These are phyloP conservation scores for Paxillus ammoniavirescens DNA, from an alignment of 768 basidiomycete species.

Conservation along the genomic window DNA sequence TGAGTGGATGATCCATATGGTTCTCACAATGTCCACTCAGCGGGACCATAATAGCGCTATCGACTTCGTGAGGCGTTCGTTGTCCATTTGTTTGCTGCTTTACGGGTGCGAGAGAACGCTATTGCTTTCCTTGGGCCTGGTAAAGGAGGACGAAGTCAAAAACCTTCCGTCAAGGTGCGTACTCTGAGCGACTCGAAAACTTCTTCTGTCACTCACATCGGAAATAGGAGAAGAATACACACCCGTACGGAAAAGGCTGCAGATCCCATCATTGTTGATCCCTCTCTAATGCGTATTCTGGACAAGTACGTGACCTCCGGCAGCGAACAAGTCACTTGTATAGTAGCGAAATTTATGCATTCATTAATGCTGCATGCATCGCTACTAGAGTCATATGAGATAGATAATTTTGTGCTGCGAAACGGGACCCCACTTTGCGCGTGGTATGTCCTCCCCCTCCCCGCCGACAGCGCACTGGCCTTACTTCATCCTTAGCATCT, in stretches of 20 bases:
- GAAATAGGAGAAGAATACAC: conserved; percentile 47
- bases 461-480: not conserved
- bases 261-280: conserved; percentile 63
- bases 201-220: not conserved
- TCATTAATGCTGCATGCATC: conserved; percentile 59
- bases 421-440: conserved; percentile 56
- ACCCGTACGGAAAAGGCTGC: conserved; percentile 39
- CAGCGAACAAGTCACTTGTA: conserved; percentile 47
- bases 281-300: conserved; percentile 54
- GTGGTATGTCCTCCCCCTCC: conserved; percentile 42
- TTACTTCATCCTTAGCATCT: conserved; percentile 43
- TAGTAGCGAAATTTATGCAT: conserved; percentile 62
- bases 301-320: conserved; percentile 48
- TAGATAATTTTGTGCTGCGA: conserved; percentile 70
- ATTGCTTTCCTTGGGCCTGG: conserved; percentile 44
- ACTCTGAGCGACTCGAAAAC: not conserved
- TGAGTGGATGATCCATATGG: conserved; percentile 27
- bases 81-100: conserved; percentile 59
- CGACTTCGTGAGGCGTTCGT: conserved; percentile 57
- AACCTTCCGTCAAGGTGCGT: conserved; percentile 58
- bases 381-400: conserved; percentile 61
- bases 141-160: conserved; percentile 46
- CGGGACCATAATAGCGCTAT: conserved; percentile 23
- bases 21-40: not conserved
- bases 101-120: conserved; percentile 62